A percentile compares a stretch with the other conserved stretches of the same genome.
These are phyloP conservation scores for Silene conica DNA, from an alignment of 148 eudicot genomes.

Conservation along the genomic window DNA sequence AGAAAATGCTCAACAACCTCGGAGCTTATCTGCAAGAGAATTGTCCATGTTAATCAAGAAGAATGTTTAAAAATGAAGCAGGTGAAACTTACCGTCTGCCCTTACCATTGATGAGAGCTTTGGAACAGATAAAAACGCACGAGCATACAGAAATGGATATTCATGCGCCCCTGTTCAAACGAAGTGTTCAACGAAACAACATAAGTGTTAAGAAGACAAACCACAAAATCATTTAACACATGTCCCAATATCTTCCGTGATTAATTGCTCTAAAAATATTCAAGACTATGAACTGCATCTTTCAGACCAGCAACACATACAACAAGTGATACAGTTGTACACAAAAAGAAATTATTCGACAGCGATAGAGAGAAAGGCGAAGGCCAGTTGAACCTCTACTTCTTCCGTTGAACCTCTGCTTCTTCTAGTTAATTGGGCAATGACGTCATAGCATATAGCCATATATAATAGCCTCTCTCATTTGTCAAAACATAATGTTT, in stretches of 20 bases:
- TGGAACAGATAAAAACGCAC: conserved; percentile 70
- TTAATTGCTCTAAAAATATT: conserved; percentile 32
- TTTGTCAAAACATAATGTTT: conserved; percentile 40
- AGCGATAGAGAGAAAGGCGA: conserved; percentile 10
- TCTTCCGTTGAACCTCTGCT: no score
- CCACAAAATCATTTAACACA: conserved; percentile 38
- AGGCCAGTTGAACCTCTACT: conserved; percentile 49
- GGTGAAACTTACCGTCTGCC: neutral
- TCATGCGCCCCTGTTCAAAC: conserved; percentile 66
- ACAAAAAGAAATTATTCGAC: neutral
- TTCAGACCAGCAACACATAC: conserved; percentile 3
- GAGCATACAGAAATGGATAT: conserved; percentile 85
- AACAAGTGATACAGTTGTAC: neutral
- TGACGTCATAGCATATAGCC: conserved; percentile 85
- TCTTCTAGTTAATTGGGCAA: conserved; percentile 68
- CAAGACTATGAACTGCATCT: conserved; percentile 2
- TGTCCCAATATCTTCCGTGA: conserved; percentile 71
- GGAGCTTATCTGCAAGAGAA: conserved; percentile 48
- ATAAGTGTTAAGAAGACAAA: conserved; percentile 11
- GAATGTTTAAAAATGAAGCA: conserved; percentile 7
- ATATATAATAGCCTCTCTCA: conserved; percentile 82
- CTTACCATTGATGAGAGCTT: conserved; percentile 84
- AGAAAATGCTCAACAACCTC: conserved; percentile 56
- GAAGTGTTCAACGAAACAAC: conserved; percentile 12
- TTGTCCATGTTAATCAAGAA: neutral